Evolutionary conservation across 179 eudicot genomes (phyloP).

Genomic region (Sideroxylon spinosum): DNA sequence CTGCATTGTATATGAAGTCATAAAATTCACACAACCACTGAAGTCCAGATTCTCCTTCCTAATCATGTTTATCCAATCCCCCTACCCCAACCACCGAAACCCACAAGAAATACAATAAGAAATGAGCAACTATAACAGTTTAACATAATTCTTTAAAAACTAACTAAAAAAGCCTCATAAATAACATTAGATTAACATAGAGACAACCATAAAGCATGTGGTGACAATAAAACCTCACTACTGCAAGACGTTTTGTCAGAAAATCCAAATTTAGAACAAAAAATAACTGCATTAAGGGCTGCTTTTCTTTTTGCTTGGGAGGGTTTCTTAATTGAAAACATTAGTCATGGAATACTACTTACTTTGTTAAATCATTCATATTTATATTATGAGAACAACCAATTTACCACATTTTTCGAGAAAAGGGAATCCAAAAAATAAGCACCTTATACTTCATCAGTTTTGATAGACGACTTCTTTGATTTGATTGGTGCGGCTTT

Average conservation of each 20-base stretch:
- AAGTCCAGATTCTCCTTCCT: background rate
- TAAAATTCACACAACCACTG: background rate
- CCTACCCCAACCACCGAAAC: too few relatives aligned
- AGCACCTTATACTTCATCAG: conserved; percentile 42
- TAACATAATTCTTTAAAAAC: background rate
- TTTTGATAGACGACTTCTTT: conserved; percentile 36
- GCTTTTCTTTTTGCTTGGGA: conserved; percentile 33
- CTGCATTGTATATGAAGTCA: background rate
- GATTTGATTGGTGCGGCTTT: conserved; percentile 21
- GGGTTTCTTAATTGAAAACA: conserved; percentile 35
- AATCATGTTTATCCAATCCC: too few relatives aligned
- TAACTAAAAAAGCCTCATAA: background rate
- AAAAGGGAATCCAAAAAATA: background rate
- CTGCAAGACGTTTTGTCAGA: background rate
- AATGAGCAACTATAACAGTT: too few relatives aligned
- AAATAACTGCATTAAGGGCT: conserved; percentile 9
- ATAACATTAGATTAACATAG: background rate
- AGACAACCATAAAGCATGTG: background rate
- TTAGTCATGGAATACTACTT: background rate
- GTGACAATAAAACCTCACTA: background rate
- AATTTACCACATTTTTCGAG: background rate
- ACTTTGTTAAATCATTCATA: background rate
- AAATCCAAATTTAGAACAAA: background rate
- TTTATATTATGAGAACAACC: background rate
- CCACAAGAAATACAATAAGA: too few relatives aligned